Evolutionary conservation across 176 grass and related monocot genomes (phyloP).

Genomic region (Elaeis guineensis): DNA sequence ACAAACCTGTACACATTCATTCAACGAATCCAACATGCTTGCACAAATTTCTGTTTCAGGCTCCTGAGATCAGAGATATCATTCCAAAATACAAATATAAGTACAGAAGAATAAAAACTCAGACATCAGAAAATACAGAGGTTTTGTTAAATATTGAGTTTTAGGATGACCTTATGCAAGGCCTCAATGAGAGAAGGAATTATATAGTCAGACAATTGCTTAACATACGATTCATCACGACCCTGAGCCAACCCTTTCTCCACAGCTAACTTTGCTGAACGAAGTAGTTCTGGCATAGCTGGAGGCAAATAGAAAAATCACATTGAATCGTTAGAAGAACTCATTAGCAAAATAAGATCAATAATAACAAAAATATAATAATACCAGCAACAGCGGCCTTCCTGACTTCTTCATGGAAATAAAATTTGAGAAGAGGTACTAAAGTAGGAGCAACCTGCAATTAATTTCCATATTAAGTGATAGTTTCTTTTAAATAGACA

Average conservation of each 20-base stretch:
- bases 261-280: slow-evolving; percentile 90
- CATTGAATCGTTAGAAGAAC: neutral
- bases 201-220: slow-evolving; percentile 92
- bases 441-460: slow-evolving; percentile 87
- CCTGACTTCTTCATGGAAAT: slow-evolving; percentile 98
- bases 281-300: slow-evolving; percentile 95
- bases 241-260: slow-evolving; percentile 84
- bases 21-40: slow-evolving; percentile 86
- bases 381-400: slow-evolving; percentile 96
- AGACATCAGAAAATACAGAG: neutral
- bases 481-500: neutral
- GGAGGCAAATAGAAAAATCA: slow-evolving; percentile 22
- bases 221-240: slow-evolving; percentile 85
- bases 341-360: neutral
- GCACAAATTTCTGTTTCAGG: slow-evolving; percentile 95
- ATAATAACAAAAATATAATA: slow-evolving; percentile 11
- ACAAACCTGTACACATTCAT: slow-evolving; percentile 90
- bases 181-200: slow-evolving; percentile 97
- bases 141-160: slow-evolving; percentile 2
- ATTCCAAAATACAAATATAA: neutral
- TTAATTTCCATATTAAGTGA: slow-evolving; percentile 18
- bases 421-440: slow-evolving; percentile 95
- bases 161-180: slow-evolving; percentile 66
- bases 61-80: slow-evolving; percentile 32
- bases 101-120: neutral